phyloP scores from a whole-genome alignment of 2,329 filamentous ascomycete genomes.

The Stagonosporopsis chrysanthemi region DNA sequence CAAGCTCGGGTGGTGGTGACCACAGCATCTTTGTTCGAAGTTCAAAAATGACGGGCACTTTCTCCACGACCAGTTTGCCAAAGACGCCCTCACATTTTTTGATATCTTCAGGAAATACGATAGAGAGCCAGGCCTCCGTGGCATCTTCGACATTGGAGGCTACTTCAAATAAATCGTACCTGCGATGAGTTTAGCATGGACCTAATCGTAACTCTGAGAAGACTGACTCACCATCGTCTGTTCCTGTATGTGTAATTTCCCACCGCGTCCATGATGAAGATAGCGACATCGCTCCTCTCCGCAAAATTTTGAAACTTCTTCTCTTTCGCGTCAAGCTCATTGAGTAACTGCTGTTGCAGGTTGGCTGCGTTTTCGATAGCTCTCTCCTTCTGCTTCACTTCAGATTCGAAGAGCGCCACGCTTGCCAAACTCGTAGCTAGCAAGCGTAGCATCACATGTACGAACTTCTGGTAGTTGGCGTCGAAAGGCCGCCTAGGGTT shows the following conservation, averaged over 20 bases:
- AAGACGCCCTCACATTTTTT: slow-evolving; percentile 42
- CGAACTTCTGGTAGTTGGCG: slow-evolving; percentile 49
- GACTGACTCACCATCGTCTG: slow-evolving; percentile 43
- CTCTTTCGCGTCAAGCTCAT: slow-evolving; percentile 44
- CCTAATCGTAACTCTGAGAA: neutral
- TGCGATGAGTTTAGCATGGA: neutral
- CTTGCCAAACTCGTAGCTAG: slow-evolving; percentile 51
- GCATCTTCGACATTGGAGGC: slow-evolving; percentile 27
- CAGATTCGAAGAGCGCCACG: slow-evolving; percentile 50
- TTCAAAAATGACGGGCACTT: slow-evolving; percentile 47
- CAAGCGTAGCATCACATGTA: slow-evolving; percentile 47
- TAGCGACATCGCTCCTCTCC: slow-evolving; percentile 50
- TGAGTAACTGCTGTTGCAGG: slow-evolving; percentile 44
- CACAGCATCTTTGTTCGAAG: slow-evolving; percentile 49
- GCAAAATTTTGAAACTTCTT: slow-evolving; percentile 51
- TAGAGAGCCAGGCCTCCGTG: slow-evolving; percentile 28
- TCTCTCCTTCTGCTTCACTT: slow-evolving; percentile 47
- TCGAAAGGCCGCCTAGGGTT: slow-evolving; percentile 51
- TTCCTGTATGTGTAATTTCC: slow-evolving; percentile 52
- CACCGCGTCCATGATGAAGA: slow-evolving; percentile 48
- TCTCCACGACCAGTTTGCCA: slow-evolving; percentile 39
- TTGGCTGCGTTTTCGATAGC: slow-evolving; percentile 44
- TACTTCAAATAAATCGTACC: slow-evolving; percentile 40
- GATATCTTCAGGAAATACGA: slow-evolving; percentile 48
- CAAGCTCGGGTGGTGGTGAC: slow-evolving; percentile 32